Conservation (phyloP, 2,329 filamentous ascomycete species). For the Cladosporium sp. region DNA sequence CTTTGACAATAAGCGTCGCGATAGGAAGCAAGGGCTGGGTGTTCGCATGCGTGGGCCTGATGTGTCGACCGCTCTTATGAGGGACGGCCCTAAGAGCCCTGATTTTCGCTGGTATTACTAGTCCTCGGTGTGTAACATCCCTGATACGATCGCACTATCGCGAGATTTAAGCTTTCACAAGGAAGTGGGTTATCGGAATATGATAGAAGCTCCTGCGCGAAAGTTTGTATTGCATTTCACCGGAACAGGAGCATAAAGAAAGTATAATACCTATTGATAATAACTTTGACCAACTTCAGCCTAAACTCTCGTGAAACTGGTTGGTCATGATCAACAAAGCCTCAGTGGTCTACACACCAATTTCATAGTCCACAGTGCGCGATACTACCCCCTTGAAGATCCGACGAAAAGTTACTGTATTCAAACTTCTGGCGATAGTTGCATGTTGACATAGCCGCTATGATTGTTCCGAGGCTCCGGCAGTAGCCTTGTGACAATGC, state of each 20-base stretch:
- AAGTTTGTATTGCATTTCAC: not conserved
- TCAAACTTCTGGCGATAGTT: not conserved
- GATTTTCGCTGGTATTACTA: conserved; percentile 49
- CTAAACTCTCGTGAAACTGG: not conserved
- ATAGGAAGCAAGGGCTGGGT: conserved; percentile 52
- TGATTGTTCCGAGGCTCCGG: not conserved
- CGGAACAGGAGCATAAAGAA: not conserved
- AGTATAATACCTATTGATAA: not conserved
- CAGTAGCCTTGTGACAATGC: not conserved
- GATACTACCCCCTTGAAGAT: not conserved
- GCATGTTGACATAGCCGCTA: not conserved
- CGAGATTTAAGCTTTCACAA: not conserved
- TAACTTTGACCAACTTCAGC: not conserved
- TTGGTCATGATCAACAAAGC: not conserved
- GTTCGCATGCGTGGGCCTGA: conserved; percentile 50
- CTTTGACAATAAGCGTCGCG: conserved; percentile 62
- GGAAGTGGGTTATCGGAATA: not conserved
- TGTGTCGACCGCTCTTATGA: conserved; percentile 48
- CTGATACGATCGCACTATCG: not conserved
- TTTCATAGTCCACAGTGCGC: not conserved
- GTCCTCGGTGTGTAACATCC: not conserved
- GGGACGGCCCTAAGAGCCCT: conserved; percentile 44
- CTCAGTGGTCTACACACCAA: not conserved
- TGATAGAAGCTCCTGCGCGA: not conserved
- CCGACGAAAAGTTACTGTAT: not conserved